Base-by-base conservation (phyloP, 1,284 basidiomycete species). In the Leccinum ambiguum region DNA sequence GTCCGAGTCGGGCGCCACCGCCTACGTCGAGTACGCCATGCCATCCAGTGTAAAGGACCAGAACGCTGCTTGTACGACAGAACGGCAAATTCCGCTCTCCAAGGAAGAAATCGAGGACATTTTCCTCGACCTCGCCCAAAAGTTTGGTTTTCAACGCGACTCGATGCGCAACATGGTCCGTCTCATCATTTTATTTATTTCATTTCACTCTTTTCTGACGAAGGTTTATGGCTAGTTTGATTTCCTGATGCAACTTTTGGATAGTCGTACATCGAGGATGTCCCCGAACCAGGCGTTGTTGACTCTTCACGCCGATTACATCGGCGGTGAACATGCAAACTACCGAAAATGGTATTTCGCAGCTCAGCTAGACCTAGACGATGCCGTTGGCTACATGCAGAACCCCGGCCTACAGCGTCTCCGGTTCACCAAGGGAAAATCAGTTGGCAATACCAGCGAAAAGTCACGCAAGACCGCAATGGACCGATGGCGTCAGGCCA, bases 321-420 rank as follows among this genome's bases (percentile, higher is more conserved):
- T 99, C 75, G 97, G 97, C 61, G 97, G 97, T 4, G 93, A 95
- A 76, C 90, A 97, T 74, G 93, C 95, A 64, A 97, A 97, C 81
- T 97, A 97, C 80, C 92, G 96, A 69, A 97, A 96, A 79, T 99
- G 97, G 97, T 99, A 99, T 82, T 99, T 99, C 80, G 97, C 97
- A 18, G 96, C 97, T 26, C 97, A 99, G 78, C 91, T 99, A 68
- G 96, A 99, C 77, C 89, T 99, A 56, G 97, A 99, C 80, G 97
- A 99, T 73, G 97, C 96, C 62, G 92, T 99, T 66, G 97, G 97
- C 59, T 87, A 92, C 67, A 86, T 89, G 11, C 94, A 98, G 75
- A 97, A 97, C 76, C 94, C 95, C 0, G 96, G 95, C 67, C 84
- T 98, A 10, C 86, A 87, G 61, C 90, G 94, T 14, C 86, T 97